Evolutionary conservation across 1,139 yeast species (phyloP).

Genomic region (Kurtzmaniella quercitrusa): DNA sequence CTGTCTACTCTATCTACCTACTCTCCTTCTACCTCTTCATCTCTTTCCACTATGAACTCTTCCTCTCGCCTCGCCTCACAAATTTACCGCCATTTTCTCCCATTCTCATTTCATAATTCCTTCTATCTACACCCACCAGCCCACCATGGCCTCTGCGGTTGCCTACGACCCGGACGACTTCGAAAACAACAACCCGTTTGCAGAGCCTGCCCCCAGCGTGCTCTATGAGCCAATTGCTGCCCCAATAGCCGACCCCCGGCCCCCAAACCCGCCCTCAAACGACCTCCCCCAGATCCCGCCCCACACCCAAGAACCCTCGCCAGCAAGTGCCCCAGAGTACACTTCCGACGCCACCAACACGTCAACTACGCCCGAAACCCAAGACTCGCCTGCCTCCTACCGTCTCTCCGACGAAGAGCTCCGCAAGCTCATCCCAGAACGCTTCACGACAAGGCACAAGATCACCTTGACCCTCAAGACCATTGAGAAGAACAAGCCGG

Average conservation of each 20-base stretch:
- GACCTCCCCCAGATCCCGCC: not conserved
- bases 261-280: not conserved
- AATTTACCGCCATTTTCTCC: not conserved
- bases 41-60: no score
- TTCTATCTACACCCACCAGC: no score
- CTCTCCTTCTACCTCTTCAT: no score
- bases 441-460: conserved; percentile 35
- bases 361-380: not conserved
- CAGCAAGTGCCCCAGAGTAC: conserved; percentile 6
- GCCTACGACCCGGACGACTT: conserved; percentile 67
- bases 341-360: conserved; percentile 5
- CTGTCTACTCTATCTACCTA: no score
- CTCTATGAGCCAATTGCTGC: not conserved
- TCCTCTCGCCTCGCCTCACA: no score
- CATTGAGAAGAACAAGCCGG: conserved; percentile 38
- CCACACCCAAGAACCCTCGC: conserved; percentile 2
- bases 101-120: not conserved
- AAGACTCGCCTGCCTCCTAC: not conserved
- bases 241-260: not conserved
- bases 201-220: conserved; percentile 22
- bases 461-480: conserved; percentile 25
- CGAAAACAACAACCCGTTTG: conserved; percentile 62
- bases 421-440: conserved; percentile 47
- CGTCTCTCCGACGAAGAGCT: conserved; percentile 35
- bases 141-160: conserved; percentile 47